Base-by-base conservation (phyloP, 163 green algal species). In the Prototheca wickerhamii region DNA sequence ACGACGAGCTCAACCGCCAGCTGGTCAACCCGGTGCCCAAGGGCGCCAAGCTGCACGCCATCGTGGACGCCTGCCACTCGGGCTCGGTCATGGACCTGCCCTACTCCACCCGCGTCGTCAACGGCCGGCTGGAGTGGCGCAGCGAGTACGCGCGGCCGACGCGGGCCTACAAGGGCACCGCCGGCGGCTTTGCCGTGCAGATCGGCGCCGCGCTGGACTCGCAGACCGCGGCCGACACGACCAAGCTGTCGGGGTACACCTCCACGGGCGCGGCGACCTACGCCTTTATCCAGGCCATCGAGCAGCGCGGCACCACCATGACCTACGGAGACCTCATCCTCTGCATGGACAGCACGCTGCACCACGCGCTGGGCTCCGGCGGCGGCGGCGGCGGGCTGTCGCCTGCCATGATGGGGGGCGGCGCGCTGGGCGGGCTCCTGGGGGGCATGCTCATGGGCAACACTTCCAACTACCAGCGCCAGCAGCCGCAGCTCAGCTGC, bases 61-160 rank as follows among this genome's bases (percentile, higher is more conserved):
- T 97, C 61, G 83, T 95, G 7, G 90, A 97, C 62, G 83, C 87
- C 15, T 97, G 90, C 77, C 90, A 97, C 82, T 85, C 64, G 21
- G 90, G 90, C 25, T 89, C 80, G 3, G 82, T 79, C 2, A 70
- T 96, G 68, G 89, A 84, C 63, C 60, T 84, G 49, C 68, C 68
- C 28, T 84, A 69, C 60, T 59, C 58, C 7, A 65, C 65, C n/a
- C 53, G 67, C 34, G 58, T 68, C 40, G 58, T 65, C 42, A 46
- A 68, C n/a, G 71, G 71, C 18, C 51, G 59, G 37, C 60, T 65
- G 7, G 44, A 53, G 2, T 84, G 77, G 77, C 53, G 71, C 29
- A 43, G 46, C 0, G 64, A 76, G 52, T 71, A 75, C 32, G 8
- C 26, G 26, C 34, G n/a, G 23, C 37, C 21, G 5, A 67, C 69